A percentile compares a stretch with the other conserved stretches of the same genome.
Evolutionary conservation across 1,284 basidiomycete genomes (phyloP).

Genomic region (Melampsora abietis-canadensis): DNA sequence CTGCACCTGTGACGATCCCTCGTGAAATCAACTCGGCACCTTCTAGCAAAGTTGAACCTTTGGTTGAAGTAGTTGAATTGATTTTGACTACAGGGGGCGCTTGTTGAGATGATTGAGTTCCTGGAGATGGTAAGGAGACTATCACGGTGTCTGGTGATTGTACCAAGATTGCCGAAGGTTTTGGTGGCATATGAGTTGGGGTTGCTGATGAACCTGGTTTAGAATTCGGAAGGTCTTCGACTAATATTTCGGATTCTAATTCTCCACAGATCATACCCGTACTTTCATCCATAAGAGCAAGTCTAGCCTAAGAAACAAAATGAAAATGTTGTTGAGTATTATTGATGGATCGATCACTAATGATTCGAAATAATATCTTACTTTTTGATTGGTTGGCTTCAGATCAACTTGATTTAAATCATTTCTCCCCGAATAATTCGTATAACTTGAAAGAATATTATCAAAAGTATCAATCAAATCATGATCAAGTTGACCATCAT

Average conservation of each 20-base stretch:
- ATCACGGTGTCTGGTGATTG: constrained; percentile 22
- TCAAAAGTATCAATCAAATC: constrained; percentile 28
- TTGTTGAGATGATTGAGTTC: constrained; percentile 4
- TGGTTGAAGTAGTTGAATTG: constrained; percentile 28
- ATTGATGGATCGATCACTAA: neutral
- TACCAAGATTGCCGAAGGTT: neutral
- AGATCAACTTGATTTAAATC: neutral
- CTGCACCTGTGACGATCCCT: constrained; percentile 50
- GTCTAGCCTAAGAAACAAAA: constrained; percentile 22
- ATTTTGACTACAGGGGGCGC: neutral
- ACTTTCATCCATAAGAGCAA: constrained; percentile 40
- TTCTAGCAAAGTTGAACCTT: constrained; percentile 43
- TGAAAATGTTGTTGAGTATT: constrained; percentile 9
- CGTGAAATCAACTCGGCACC: constrained; percentile 50
- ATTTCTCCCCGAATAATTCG: constrained; percentile 16
- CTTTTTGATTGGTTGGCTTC: constrained; percentile 12
- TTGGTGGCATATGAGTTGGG: constrained; percentile 11
- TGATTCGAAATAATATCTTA: neutral
- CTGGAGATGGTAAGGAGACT: constrained; percentile 8
- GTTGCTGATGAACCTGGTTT: constrained; percentile 1
- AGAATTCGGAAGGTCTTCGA: neutral
- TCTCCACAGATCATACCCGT: constrained; percentile 40
- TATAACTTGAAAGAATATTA: constrained; percentile 24
- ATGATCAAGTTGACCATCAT: neutral
- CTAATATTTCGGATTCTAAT: constrained; percentile 14